Percentiles rank a stretch among this genome's conserved stretches.
Evolutionary conservation across 2,329 filamentous ascomycete species (phyloP).

Genomic region (Calonectria naviculata): DNA sequence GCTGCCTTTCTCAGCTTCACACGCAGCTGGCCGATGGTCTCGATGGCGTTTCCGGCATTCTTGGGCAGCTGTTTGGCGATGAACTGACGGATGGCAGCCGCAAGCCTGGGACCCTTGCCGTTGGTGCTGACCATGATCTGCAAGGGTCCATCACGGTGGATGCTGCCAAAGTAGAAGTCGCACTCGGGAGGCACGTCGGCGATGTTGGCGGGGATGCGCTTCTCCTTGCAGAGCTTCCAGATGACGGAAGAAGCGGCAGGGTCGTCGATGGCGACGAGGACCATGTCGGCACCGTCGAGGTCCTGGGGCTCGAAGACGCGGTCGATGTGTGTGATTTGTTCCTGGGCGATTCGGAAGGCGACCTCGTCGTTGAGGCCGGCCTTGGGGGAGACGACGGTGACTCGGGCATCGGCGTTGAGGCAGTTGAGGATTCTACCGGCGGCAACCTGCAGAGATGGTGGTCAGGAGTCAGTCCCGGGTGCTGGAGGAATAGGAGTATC

Average conservation of each 20-base stretch:
- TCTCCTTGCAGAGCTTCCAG: slow-evolving; percentile 93
- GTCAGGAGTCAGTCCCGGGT: neutral
- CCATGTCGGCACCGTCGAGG: slow-evolving; percentile 85
- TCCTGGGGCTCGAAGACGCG: slow-evolving; percentile 89
- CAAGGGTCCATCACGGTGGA: slow-evolving; percentile 93
- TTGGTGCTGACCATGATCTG: slow-evolving; percentile 99
- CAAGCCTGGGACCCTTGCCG: slow-evolving; percentile 92
- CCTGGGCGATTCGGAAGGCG: slow-evolving; percentile 78
- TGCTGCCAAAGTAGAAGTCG: slow-evolving; percentile 98
- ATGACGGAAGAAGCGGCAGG: slow-evolving; percentile 89
- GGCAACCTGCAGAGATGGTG: slow-evolving; percentile 77
- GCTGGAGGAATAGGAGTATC: neutral
- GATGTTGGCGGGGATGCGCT: slow-evolving; percentile 89
- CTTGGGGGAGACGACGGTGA: slow-evolving; percentile 85
- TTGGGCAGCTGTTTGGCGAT: slow-evolving; percentile 82
- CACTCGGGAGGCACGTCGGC: slow-evolving; percentile 97
- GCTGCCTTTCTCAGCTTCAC: slow-evolving; percentile 82
- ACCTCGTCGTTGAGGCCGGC: slow-evolving; percentile 90
- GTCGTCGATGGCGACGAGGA: slow-evolving; percentile 93
- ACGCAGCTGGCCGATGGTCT: slow-evolving; percentile 83
- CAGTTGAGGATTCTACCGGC: slow-evolving; percentile 94
- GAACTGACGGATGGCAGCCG: slow-evolving; percentile 84
- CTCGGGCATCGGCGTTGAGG: slow-evolving; percentile 92
- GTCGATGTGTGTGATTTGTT: slow-evolving; percentile 83
- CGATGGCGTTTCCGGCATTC: slow-evolving; percentile 87